Conservation (phyloP, 164 flowering plant species). For the Akebia trifoliata region DNA sequence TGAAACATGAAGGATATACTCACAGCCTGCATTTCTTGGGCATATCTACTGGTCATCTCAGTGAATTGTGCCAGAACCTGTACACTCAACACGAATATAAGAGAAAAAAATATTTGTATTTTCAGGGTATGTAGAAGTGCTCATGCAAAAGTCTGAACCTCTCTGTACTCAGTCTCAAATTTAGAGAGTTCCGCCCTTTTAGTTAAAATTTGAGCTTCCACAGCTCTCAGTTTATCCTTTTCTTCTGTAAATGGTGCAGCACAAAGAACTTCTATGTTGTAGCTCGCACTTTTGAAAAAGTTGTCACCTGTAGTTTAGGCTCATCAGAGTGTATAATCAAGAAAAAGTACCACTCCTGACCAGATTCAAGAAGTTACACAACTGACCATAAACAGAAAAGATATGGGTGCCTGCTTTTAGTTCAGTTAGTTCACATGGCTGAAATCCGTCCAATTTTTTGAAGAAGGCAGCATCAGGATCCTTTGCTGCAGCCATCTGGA, state of each 20-base stretch:
- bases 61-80: conserved; percentile 96
- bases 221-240: conserved; percentile 65
- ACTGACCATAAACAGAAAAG: conserved; percentile 97
- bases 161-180: conserved; percentile 88
- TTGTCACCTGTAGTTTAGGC: conserved; percentile 66
- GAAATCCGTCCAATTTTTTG: conserved; percentile 89
- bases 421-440: conserved; percentile 90
- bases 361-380: background rate
- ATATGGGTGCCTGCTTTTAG: conserved; percentile 86
- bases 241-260: conserved; percentile 71
- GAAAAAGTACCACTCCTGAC: background rate
- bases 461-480: conserved; percentile 93
- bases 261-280: conserved; percentile 80
- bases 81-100: conserved; percentile 3
- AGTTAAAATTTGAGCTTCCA: conserved; percentile 76
- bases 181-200: conserved; percentile 84
- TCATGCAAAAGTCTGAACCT: conserved; percentile 37
- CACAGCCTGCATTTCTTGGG: conserved; percentile 88
- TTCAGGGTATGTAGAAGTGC: background rate
- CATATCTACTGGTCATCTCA: conserved; percentile 91
- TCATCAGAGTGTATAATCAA: conserved; percentile 2
- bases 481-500: conserved; percentile 70
- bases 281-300: conserved; percentile 85
- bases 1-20: conserved; percentile 22
- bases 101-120: background rate